phyloP scores from a whole-genome alignment of 2,329 filamentous ascomycete genomes.

The Ceratocystis huliohia region DNA sequence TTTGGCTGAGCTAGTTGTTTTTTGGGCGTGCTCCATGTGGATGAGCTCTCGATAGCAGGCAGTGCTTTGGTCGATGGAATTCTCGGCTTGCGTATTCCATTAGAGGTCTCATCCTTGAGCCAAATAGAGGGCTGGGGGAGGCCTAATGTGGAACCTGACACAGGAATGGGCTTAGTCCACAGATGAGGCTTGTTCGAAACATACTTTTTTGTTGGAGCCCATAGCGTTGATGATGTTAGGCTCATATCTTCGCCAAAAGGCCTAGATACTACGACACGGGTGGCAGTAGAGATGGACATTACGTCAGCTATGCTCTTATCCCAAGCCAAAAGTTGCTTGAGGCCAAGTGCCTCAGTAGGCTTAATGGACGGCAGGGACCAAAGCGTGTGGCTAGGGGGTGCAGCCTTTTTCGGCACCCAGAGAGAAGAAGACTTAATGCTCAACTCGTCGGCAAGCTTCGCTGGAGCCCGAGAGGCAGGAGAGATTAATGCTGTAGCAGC shows the following conservation, averaged over 20 bases:
- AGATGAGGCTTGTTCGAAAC: conserved; percentile 11
- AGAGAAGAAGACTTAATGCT: conserved; percentile 25
- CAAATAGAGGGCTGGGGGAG: conserved; percentile 29
- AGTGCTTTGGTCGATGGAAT: conserved; percentile 1
- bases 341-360: conserved; percentile 5
- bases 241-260: conserved; percentile 8
- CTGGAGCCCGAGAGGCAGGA: background rate
- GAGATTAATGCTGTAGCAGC: background rate
- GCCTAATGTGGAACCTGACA: conserved; percentile 13
- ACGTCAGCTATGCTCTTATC: conserved; percentile 9
- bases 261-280: conserved; percentile 1
- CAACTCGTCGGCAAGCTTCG: background rate
- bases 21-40: background rate
- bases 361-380: conserved; percentile 11
- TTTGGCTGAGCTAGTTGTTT: background rate
- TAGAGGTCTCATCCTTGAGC: conserved; percentile 16
- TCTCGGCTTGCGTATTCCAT: conserved; percentile 13
- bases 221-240: conserved; percentile 14
- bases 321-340: conserved; percentile 21
- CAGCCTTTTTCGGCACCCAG: conserved; percentile 14
- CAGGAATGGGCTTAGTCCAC: background rate
- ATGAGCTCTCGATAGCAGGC: conserved; percentile 4
- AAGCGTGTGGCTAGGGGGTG: background rate
- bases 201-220: conserved; percentile 8
- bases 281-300: background rate